Evolutionary conservation across 768 basidiomycete species (phyloP), one percentile per base, ranked within the genome.

Genomic region (Pholiota conissans): DNA sequence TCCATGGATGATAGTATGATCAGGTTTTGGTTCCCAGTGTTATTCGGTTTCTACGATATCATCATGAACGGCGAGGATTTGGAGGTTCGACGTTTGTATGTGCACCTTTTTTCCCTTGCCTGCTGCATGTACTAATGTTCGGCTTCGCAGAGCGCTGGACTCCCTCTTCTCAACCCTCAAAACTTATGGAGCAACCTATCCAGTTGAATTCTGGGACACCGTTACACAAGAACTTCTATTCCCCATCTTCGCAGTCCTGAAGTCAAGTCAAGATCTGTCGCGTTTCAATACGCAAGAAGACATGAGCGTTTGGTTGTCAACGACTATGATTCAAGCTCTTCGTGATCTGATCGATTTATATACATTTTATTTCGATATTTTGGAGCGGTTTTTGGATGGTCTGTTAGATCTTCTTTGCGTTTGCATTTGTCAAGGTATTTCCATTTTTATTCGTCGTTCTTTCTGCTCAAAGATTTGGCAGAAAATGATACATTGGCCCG

Each of bases 1-100:
- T 70, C 76, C 0, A 78, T 78, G 63, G 90, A 91, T 58, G 96
- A 97, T 60, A 85, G 84, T 27, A 95, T 95, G 91, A 90, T 98
- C 73, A 90, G 87, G 64, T 98, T 89, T 72, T 99, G 97, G 97
- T 95, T 91, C 77, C 97, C 97, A 0, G 86, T 93, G 1, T 78
- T 98, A 34, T 96, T 98, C 68, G 90, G 91, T n/a, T 98, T 98
- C 77, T 98, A 95, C 73, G 97, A 98, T 71, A 96, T 99, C 54
- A 96, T 99, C 69, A 98, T 99, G 96, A 98, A 97, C 60, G 97
- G 94, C 16, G 97, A 98, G 71, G 97, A 99, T 67, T 76, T 99
- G 26, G 97, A 99, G 82, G 95, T 99, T 52, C 86, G 97, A 64
- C 84, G 95, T 68, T 72, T 98, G 97, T 99, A 69, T 76, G 93